These are phyloP conservation scores for Fusarium algeriense DNA, from an alignment of 2,329 filamentous ascomycete genomes.

Conservation along the genomic window DNA sequence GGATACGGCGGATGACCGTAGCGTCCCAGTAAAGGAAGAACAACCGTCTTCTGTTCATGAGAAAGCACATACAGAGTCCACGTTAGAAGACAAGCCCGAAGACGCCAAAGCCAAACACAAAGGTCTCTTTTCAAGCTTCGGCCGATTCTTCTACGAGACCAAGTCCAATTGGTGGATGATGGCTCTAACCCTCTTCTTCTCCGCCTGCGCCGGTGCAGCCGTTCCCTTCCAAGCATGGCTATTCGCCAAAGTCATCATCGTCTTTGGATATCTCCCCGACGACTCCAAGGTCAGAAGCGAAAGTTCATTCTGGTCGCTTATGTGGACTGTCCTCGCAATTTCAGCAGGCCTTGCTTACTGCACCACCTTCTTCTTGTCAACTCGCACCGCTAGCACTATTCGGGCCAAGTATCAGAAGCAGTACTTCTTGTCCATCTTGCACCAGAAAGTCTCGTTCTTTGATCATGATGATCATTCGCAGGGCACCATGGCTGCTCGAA, in stretches of 20 bases:
- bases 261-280: conserved; percentile 53
- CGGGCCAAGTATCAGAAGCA: conserved; percentile 67
- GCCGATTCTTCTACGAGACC: conserved; percentile 65
- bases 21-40: rapidly evolving
- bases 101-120: conserved; percentile 8
- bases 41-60: background rate
- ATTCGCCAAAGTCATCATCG: conserved; percentile 64
- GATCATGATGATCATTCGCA: conserved; percentile 70
- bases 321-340: conserved; percentile 7
- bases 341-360: background rate
- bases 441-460: conserved; percentile 70
- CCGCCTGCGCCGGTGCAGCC: conserved; percentile 58
- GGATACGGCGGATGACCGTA: conserved; percentile 47
- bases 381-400: background rate
- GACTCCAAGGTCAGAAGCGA: background rate
- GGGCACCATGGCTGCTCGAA: conserved; percentile 68
- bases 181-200: conserved; percentile 45
- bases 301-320: conserved; percentile 7
- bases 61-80: background rate
- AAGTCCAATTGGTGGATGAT: conserved; percentile 3
- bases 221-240: conserved; percentile 66
- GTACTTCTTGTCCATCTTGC: conserved; percentile 70
- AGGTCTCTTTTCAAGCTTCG: conserved; percentile 59
- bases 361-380: background rate
- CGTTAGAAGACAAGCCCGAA: background rate